These are phyloP conservation scores for Colletotrichum incanum DNA, from an alignment of 2,329 filamentous ascomycete genomes.

Conservation along the genomic window DNA sequence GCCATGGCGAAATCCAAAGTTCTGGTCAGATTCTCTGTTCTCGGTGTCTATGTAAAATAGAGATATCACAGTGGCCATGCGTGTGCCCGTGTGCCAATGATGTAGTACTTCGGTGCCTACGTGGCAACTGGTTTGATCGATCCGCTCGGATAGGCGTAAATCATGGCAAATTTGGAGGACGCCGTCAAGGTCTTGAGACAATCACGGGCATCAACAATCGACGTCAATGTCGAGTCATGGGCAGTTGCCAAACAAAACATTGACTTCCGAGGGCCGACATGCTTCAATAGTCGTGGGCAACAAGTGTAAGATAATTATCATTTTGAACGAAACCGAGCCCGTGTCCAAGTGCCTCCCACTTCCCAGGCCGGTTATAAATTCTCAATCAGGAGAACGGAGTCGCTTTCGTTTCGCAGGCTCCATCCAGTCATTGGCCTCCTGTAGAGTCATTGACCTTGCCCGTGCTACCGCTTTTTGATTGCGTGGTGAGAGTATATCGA, in stretches of 20 bases:
- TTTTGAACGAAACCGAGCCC: background rate
- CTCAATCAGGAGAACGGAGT: background rate
- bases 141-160: background rate
- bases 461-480: background rate
- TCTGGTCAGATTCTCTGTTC: too few relatives aligned
- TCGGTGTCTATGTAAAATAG: constrained; percentile 51
- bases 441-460: background rate
- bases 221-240: background rate
- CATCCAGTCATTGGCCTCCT: background rate
- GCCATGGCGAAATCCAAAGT: too few relatives aligned
- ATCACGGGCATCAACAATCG: background rate
- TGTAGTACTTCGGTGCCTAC: background rate
- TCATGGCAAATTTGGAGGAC: background rate
- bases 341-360: background rate
- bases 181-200: background rate
- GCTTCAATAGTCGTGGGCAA: background rate
- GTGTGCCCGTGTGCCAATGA: background rate
- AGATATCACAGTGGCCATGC: constrained; percentile 47
- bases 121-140: background rate
- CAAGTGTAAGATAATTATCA: background rate
- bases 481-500: background rate
- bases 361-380: background rate
- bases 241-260: background rate
- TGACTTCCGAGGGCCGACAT: too few relatives aligned
- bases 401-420: background rate